Evolutionary conservation across 2,329 filamentous ascomycete genomes (phyloP), one percentile per base, ranked within the genome.

Genomic region (Colletotrichum filicis): DNA sequence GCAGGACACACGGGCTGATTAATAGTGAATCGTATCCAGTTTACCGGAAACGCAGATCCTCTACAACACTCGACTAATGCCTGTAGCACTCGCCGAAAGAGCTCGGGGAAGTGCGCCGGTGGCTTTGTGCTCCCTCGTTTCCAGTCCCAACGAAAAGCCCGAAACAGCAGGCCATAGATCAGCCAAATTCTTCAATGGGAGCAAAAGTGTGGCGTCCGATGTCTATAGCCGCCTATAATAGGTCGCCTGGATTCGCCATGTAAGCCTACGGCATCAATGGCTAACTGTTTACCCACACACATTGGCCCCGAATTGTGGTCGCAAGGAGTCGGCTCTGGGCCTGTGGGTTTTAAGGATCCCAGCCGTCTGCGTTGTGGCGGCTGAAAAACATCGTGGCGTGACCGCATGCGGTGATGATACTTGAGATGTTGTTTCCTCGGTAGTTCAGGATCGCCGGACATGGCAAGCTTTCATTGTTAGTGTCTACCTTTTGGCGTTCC

Each of bases 371-470:
- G 22, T 30, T 22, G 56, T 26, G 35, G 46, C 22, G 35, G 66
- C 55, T 56, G 60, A 32, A 24, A 12, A 24, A 14, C 28, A 46
- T 35, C 0, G 55, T 70, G 70, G 67, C 66, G 49, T 8, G 19
- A 37, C 57, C 46, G 71, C 71, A 71, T 71, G 22, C 71, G 49
- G 71, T 16, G 32, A 68, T 16, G 6, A 32, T 46, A n/a, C 19
- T 49, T 30, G n/a, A 30, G 56, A 24, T 49, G 30, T 32, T 42
- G 24, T 53, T 46, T 28, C 22, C 32, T 55, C n/a, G 16, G 4
- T 19, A 9, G 7, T 19, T 26, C 26, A 7, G 22, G 24, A 9
- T 19, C 28, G 9, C 70, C 61, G 71, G 35, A 71, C 28, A 49
- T 8, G 37, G 60, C 22, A 62, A 71, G 60, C 30, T 5, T 11